These are phyloP conservation scores for Sonneratia caseolaris DNA, from an alignment of 345 rosid genomes.

Conservation along the genomic window DNA sequence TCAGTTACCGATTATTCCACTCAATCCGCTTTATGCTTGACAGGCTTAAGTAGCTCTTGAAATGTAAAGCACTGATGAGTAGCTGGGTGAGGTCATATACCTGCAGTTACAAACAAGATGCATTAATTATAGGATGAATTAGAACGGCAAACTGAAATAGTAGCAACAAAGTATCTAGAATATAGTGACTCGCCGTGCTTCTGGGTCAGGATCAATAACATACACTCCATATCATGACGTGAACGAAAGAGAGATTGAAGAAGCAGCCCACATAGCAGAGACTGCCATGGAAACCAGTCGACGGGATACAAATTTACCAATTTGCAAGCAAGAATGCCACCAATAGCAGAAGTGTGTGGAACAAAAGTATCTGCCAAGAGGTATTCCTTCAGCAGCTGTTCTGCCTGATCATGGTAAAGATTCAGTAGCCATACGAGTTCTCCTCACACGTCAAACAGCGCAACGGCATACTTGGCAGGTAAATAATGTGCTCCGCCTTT, in stretches of 20 bases:
- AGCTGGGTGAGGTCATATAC: constrained; percentile 53
- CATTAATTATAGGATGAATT: neutral
- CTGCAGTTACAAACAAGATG: constrained; percentile 21
- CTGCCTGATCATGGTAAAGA: constrained; percentile 14
- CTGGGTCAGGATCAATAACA: too few species aligned
- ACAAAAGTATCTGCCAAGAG: constrained; percentile 42
- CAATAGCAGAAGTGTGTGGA: constrained; percentile 46
- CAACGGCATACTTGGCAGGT: too few species aligned
- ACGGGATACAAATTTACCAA: constrained; percentile 27
- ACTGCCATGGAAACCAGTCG: neutral
- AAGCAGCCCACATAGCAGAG: neutral
- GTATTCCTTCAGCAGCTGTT: constrained; percentile 44
- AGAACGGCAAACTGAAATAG: neutral
- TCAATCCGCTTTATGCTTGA: constrained; percentile 40
- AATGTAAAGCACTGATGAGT: constrained; percentile 30
- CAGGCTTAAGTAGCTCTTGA: constrained; percentile 47
- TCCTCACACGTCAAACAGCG: too few species aligned
- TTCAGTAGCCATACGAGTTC: too few species aligned
- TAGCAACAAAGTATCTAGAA: neutral
- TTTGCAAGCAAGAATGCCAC: constrained; percentile 44
- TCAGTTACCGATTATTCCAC: constrained; percentile 57
- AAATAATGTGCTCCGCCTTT: too few species aligned
- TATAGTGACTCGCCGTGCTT: neutral
- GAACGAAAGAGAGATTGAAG: too few species aligned
- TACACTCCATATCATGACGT: too few species aligned